Evolutionary conservation across 106 monocot genomes (phyloP), one percentile per base, ranked within the genome.

Genomic region (Acorus calamus): DNA sequence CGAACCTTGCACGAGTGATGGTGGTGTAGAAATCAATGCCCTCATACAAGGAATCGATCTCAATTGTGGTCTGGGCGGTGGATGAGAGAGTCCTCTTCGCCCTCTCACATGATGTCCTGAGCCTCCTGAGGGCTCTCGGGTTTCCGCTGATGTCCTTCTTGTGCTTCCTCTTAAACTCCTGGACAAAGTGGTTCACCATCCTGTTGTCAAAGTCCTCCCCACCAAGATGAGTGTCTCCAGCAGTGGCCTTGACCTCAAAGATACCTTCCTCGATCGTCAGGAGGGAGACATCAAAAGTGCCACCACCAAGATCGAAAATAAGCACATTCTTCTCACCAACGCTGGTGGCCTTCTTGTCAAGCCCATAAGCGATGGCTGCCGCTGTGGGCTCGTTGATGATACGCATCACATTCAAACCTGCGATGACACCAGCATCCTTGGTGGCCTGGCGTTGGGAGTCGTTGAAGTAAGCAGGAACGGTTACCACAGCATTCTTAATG

Each of bases 231-330:
- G 73, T 79, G 55, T 73, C 73, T 10, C 79, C 79, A 14, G 73
- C 79, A 54, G 79, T 79, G 8, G 79, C 68, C 65, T 79, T 79
- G 14, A 79, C 73, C 50, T 79, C 79, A 66, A 74, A 74, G 8
- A 79, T 79, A 51, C 78, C 78, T 55, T 79, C 79, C 48, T 79
- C 79, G 54, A 79, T 74, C 52, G 73, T 79, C n/a, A 79, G 69
- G 10, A 73, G 73, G 13, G 79, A 74, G 7, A 73, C 73, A 79
- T 79, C 73, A 61, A 78, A 79, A 11, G 79, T 79, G 5, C 69
- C 73, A 13, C 69, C 69, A 56, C 79, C 79, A 43, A 79, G 68
- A 49, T 79, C 68, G 55, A 79, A 79, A 46, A 79, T 79, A 58
- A 74, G 63, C 14, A 78, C 69, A 65, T 74, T 79, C 69, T 79